Evolutionary conservation across 805 yeast species (phyloP).

Genomic region (Ogataea dorogensis): DNA sequence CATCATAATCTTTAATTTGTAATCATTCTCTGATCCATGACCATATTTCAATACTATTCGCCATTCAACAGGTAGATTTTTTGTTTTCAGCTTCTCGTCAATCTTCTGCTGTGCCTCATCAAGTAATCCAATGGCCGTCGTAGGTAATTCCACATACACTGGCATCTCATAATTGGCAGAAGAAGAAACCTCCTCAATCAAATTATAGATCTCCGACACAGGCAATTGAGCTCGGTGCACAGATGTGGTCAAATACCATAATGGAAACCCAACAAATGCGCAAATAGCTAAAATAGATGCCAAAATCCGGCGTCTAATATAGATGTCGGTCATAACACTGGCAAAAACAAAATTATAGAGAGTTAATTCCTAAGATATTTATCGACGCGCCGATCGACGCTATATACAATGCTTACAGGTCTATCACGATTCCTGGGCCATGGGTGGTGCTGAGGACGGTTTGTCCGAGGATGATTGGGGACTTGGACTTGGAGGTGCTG

Average conservation of each 20-base stretch:
- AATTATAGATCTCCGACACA: conserved; percentile 36
- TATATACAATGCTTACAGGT: conserved; percentile 33
- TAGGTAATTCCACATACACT: conserved; percentile 39
- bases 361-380: not conserved
- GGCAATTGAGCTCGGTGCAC: conserved; percentile 65
- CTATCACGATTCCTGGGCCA: conserved; percentile 78
- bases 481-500: conserved; percentile 58
- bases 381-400: conserved; percentile 10
- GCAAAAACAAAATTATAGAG: not conserved
- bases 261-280: conserved; percentile 50
- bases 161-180: conserved; percentile 40
- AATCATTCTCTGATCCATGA: conserved; percentile 31
- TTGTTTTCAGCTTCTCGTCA: conserved; percentile 26
- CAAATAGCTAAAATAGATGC: conserved; percentile 29
- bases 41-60: conserved; percentile 33
- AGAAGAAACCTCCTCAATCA: conserved; percentile 23
- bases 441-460: conserved; percentile 65
- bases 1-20: conserved; percentile 34
- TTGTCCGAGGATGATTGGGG: conserved; percentile 68
- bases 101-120: conserved; percentile 37
- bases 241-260: conserved; percentile 59
- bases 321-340: conserved; percentile 8
- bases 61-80: conserved; percentile 25
- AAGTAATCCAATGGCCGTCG: conserved; percentile 33
- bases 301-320: conserved; percentile 23